These are phyloP conservation scores for Tylopilus plumbeoviolaceoides DNA, from an alignment of 768 basidiomycete species.

Conservation along the genomic window DNA sequence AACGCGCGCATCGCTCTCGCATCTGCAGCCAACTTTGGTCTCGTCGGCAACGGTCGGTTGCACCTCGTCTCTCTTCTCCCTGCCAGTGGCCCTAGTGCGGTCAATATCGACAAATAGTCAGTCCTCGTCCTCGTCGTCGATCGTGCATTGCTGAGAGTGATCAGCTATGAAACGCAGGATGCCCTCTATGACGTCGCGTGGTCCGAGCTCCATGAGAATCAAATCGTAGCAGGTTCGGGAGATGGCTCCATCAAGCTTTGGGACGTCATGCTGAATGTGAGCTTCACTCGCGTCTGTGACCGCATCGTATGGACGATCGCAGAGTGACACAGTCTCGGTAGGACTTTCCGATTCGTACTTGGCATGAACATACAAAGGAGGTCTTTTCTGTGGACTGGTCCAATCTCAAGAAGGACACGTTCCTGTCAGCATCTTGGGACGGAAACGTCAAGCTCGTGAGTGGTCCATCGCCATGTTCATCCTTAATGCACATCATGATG, in stretches of 20 bases:
- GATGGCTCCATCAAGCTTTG: constrained; percentile 89
- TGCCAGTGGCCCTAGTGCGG: constrained; percentile 39
- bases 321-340: constrained; percentile 37
- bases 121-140: constrained; percentile 26
- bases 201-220: constrained; percentile 95
- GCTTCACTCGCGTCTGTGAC: constrained; percentile 5
- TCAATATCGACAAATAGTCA: constrained; percentile 68
- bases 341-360: constrained; percentile 86
- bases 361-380: constrained; percentile 94
- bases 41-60: constrained; percentile 93
- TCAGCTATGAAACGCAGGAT: constrained; percentile 86
- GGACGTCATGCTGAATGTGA: constrained; percentile 84
- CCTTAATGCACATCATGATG: background rate
- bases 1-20: constrained; percentile 70
- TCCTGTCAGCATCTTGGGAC: constrained; percentile 90
- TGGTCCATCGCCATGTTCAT: constrained; percentile 4
- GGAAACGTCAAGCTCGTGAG: constrained; percentile 83
- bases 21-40: constrained; percentile 88
- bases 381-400: constrained; percentile 96
- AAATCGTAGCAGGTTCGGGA: constrained; percentile 83
- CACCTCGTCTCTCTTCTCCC: constrained; percentile 56
- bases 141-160: constrained; percentile 5
- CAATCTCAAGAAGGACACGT: constrained; percentile 84
- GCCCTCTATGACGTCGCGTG: constrained; percentile 89
- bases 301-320: constrained; percentile 12